Evolutionary conservation across 2,329 filamentous ascomycete genomes (phyloP).

Genomic region (Calonectria honghensis): DNA sequence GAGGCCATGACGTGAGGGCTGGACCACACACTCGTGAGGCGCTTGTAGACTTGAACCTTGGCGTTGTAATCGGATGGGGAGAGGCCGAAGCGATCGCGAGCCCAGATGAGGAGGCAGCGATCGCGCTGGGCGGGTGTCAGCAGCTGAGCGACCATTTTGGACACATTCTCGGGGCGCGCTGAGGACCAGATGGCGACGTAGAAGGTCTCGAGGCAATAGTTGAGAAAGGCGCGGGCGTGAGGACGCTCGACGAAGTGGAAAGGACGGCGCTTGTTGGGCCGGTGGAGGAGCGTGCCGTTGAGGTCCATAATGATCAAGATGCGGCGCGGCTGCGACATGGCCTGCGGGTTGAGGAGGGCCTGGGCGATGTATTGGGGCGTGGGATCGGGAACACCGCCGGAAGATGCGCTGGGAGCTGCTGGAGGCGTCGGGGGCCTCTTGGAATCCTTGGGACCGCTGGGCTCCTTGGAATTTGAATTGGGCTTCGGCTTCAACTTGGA

Average conservation of each 20-base stretch:
- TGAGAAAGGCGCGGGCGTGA: conserved; percentile 80
- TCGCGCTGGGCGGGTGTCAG: conserved; percentile 72
- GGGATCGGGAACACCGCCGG: conserved; percentile 77
- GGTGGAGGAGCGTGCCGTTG: conserved; percentile 91
- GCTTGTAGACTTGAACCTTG: conserved; percentile 93
- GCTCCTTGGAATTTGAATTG: background rate
- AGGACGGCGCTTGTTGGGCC: conserved; percentile 71
- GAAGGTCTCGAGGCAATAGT: conserved; percentile 84
- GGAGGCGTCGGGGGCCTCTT: background rate
- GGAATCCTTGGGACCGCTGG: background rate
- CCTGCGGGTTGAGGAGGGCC: conserved; percentile 66
- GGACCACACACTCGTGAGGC: conserved; percentile 83
- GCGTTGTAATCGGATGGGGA: conserved; percentile 76
- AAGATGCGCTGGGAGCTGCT: conserved; percentile 60
- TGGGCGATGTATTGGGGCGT: conserved; percentile 76
- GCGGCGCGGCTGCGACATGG: conserved; percentile 70
- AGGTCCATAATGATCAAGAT: conserved; percentile 92
- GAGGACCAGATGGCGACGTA: conserved; percentile 94
- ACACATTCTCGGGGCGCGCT: conserved; percentile 83
- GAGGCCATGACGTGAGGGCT: conserved; percentile 65
- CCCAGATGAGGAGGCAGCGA: conserved; percentile 83
- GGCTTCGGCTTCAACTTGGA: background rate
- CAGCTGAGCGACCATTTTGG: conserved; percentile 78
- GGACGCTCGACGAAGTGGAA: conserved; percentile 80
- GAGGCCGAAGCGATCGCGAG: conserved; percentile 84